Percentiles rank a stretch among this genome's conserved stretches.
Evolutionary conservation across 495 filamentous ascomycete genomes (phyloP).

Genomic region (Talaromyces nanjingensis): DNA sequence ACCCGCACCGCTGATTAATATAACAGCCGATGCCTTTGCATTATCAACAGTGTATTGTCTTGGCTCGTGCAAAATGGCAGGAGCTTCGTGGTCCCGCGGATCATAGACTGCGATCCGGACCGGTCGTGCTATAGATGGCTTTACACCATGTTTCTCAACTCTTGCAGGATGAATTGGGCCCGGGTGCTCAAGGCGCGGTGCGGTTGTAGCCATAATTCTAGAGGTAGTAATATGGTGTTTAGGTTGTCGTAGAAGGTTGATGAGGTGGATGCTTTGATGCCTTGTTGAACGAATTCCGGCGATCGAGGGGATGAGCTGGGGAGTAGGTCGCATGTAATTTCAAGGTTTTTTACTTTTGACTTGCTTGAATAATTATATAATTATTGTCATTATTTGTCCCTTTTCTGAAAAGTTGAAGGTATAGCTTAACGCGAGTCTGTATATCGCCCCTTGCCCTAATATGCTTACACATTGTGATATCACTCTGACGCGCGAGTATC

Average conservation of each 20-base stretch:
- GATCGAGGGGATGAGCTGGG: neutral
- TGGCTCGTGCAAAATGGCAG: slow-evolving; percentile 22
- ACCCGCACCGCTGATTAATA: slow-evolving; percentile 37
- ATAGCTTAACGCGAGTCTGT: neutral
- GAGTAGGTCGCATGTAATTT: neutral
- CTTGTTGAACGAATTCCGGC: neutral
- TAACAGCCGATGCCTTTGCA: slow-evolving; percentile 25
- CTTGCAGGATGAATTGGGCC: slow-evolving; percentile 22
- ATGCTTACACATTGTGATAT: neutral
- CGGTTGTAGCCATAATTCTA: neutral
- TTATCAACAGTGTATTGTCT: slow-evolving; percentile 12
- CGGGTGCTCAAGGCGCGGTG: slow-evolving; percentile 11
- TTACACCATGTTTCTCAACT: slow-evolving; percentile 12
- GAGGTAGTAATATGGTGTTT: neutral
- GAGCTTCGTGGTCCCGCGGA: slow-evolving; percentile 20
- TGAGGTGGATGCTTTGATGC: neutral
- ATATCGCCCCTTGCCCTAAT: neutral
- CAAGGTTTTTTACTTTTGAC: too few species aligned
- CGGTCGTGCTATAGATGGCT: slow-evolving; percentile 16
- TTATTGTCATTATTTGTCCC: neutral
- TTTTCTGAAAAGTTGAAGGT: neutral
- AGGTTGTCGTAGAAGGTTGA: neutral
- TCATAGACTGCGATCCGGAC: slow-evolving; percentile 20
- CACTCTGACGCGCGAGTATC: neutral
- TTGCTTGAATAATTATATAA: too few species aligned